phyloP scores from a whole-genome alignment of 805 yeast species.

The Candida multigemmis region DNA sequence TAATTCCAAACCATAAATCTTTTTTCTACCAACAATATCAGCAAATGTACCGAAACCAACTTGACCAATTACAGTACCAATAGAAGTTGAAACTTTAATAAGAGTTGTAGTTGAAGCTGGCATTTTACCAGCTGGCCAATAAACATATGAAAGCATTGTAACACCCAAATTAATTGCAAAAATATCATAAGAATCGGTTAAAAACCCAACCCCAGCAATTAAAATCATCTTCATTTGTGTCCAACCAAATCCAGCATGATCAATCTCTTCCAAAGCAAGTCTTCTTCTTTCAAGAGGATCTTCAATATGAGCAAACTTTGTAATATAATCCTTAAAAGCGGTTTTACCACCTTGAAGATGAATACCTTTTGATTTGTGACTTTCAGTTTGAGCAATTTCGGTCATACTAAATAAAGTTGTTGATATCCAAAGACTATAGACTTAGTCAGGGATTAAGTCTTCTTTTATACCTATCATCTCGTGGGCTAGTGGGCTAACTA shows the following conservation, averaged over 20 bases:
- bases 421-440: too few species aligned
- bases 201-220: constrained; percentile 89
- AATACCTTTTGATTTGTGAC: too few species aligned
- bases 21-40: constrained; percentile 78
- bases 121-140: constrained; percentile 53
- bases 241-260: constrained; percentile 74
- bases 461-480: too few species aligned
- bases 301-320: constrained; percentile 71
- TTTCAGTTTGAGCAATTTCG: too few species aligned
- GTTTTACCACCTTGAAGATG: constrained; percentile 82
- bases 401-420: too few species aligned
- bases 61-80: constrained; percentile 91
- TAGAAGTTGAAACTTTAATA: constrained; percentile 82
- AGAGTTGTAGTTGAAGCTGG: constrained; percentile 71
- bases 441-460: too few species aligned
- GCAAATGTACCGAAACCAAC: constrained; percentile 76
- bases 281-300: constrained; percentile 86
- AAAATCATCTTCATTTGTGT: constrained; percentile 72
- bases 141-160: constrained; percentile 70
- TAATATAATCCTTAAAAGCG: constrained; percentile 76
- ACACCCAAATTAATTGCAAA: constrained; percentile 82
- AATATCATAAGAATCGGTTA: constrained; percentile 89
- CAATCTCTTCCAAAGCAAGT: constrained; percentile 76
- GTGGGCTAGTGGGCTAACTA: too few species aligned
- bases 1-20: constrained; percentile 79